Percentiles rank a stretch among this genome's conserved stretches.
These are phyloP conservation scores for Actinidia arguta DNA, from an alignment of 179 eudicot genomes.

Conservation along the genomic window DNA sequence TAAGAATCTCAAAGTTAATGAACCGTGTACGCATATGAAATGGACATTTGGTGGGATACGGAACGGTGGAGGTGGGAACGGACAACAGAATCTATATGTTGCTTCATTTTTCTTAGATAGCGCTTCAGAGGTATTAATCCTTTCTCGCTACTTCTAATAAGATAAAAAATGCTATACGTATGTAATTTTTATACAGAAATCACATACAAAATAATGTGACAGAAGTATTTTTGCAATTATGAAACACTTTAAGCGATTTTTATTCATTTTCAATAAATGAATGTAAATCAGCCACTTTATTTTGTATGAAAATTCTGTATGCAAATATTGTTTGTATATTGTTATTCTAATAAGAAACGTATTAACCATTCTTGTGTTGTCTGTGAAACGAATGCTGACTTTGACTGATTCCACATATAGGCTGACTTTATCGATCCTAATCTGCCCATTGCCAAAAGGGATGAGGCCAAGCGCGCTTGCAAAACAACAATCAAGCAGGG, in stretches of 20 bases:
- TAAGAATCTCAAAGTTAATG: slow-evolving; percentile 82
- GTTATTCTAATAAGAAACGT: too few species aligned
- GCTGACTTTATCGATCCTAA: slow-evolving; percentile 80
- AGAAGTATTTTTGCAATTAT: too few species aligned
- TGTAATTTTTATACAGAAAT: too few species aligned
- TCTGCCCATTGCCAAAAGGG: slow-evolving; percentile 58
- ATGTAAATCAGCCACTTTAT: too few species aligned
- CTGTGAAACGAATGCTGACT: not conserved
- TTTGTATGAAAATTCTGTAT: too few species aligned
- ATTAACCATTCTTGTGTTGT: not conserved
- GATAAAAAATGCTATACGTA: too few species aligned
- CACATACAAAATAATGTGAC: too few species aligned
- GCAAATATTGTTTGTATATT: too few species aligned
- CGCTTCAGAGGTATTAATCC: slow-evolving; percentile 83
- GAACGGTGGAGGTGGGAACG: slow-evolving; percentile 97
- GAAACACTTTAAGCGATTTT: too few species aligned
- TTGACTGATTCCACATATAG: slow-evolving; percentile 35
- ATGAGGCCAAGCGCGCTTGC: slow-evolving; percentile 84
- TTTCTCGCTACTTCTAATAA: too few species aligned
- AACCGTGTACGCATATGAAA: slow-evolving; percentile 87
- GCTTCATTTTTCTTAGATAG: slow-evolving; percentile 98
- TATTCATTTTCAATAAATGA: too few species aligned
- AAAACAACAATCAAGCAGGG: slow-evolving; percentile 54
- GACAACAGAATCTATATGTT: slow-evolving; percentile 86
- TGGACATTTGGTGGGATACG: slow-evolving; percentile 95